A percentile compares a stretch with the other conserved stretches of the same genome.
Evolutionary conservation across 1,284 basidiomycete genomes (phyloP).

Genomic region (Tetrapyrgos nigripes): DNA sequence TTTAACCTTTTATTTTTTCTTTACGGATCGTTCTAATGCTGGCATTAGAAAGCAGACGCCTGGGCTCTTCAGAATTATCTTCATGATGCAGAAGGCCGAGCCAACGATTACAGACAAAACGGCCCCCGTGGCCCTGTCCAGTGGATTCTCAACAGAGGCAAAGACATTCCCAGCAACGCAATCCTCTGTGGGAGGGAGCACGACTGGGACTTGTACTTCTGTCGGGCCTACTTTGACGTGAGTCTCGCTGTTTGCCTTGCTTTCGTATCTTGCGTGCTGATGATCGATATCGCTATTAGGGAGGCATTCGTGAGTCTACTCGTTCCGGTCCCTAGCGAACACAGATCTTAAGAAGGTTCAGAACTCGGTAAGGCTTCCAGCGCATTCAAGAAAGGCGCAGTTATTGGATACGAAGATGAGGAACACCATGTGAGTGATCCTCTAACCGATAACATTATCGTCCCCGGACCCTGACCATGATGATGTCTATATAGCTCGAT

Average conservation of each 20-base stretch:
- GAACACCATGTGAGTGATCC: constrained; percentile 47
- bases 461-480: constrained; percentile 1
- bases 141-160: constrained; percentile 68
- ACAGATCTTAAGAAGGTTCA: constrained; percentile 28
- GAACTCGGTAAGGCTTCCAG: constrained; percentile 71
- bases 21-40: background rate
- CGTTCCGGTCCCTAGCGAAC: background rate
- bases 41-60: constrained; percentile 55
- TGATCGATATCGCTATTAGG: constrained; percentile 37
- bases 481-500: constrained; percentile 48
- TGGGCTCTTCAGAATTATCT: constrained; percentile 65
- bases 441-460: background rate
- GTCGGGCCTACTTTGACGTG: constrained; percentile 65
- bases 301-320: constrained; percentile 61
- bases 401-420: constrained; percentile 63
- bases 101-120: constrained; percentile 52
- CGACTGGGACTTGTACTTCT: constrained; percentile 60
- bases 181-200: constrained; percentile 63
- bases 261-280: constrained; percentile 9
- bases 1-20: background rate
- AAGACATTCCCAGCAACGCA: constrained; percentile 61
- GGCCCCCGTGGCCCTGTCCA: constrained; percentile 57
- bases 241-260: constrained; percentile 21
- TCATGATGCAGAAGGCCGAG: constrained; percentile 59
- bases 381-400: constrained; percentile 62